Base-by-base conservation (phyloP, 164 flowering plant genomes). In the Dillenia turbinata region DNA sequence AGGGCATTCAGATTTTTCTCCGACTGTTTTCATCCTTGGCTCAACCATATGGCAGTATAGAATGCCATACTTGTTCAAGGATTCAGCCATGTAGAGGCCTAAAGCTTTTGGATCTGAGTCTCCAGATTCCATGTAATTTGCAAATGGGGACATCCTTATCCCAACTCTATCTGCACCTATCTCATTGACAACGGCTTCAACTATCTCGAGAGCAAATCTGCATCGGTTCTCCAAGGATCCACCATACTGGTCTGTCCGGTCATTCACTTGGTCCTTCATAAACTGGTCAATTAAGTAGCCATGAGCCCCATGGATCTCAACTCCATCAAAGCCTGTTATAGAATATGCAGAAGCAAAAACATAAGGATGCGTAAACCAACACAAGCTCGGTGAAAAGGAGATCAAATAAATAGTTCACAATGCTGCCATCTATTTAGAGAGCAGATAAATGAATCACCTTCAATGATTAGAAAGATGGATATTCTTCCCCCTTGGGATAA, bases 81-180 rank as follows among this genome's bases (percentile, higher is more conserved):
- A 15, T 52, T 52, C 24, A 52, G 47, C 60, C 47, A 57, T 40
- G 46, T 57, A 57, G 15, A 57, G 19, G n/a, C 61, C 49, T 4
- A 58, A 47, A 58, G 61, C 61, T 47, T 58, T 47, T 58, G 61
- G 61, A n/a, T 58, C 11, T n/a, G 61, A 58, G 47, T 58, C 61
- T 8, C 9, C 47, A 7, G 49, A 44, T 11, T 58, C 61, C 61
- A 16, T n/a, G 16, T 58, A 47, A n/a, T 57, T 44, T 12, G 47
- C 40, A 44, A 57, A 57, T 8, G 60, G 60, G 13, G 60, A 57
- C 6, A 57, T 47, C 22, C 60, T 40, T 33, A 57, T 26, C 2
- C 60, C 60, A 40, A 57, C 60, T 44, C 13, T 57, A 40, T 44
- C 46, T 12, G 60, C 46, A 9, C 60, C 60, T 15, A 57, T 33